A percentile compares a stretch with the other conserved stretches of the same genome.
Conservation (phyloP, 1,139 yeast species). For the Fermentozyma sake region DNA sequence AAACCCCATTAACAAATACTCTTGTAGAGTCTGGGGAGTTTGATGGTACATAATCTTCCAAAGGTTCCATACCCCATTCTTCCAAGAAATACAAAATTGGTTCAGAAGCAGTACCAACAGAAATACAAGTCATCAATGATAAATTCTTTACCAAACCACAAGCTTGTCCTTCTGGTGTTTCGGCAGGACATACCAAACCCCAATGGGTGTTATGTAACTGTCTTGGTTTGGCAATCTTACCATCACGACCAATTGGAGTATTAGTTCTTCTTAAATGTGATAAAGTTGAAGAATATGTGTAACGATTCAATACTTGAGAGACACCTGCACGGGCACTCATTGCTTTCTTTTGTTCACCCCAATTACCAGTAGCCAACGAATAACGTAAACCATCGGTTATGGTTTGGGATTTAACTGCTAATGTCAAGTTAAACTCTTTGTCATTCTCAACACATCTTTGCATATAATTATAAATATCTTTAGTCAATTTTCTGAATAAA, state of each 20-base stretch:
- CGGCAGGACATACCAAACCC: constrained; percentile 99
- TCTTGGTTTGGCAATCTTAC: constrained; percentile 97
- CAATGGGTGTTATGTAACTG: constrained; percentile 98
- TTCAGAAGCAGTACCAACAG: constrained; percentile 97
- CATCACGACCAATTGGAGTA: constrained; percentile 98
- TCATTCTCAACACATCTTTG: constrained; percentile 98
- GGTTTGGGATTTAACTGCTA: constrained; percentile 95
- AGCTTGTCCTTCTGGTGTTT: constrained; percentile 99
- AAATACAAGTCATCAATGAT: constrained; percentile 94
- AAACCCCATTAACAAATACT: constrained; percentile 96
- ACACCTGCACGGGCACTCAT: constrained; percentile 99
- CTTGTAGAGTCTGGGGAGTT: constrained; percentile 89
- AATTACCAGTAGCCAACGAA: constrained; percentile 97
- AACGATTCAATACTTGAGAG: constrained; percentile 95
- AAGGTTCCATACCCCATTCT: constrained; percentile 99
- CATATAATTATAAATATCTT: constrained; percentile 96
- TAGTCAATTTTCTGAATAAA: constrained; percentile 86
- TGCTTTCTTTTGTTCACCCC: constrained; percentile 99
- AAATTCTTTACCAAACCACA: constrained; percentile 97
- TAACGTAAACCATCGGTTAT: constrained; percentile 96
- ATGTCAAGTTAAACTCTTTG: constrained; percentile 90
- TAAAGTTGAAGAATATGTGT: constrained; percentile 93
- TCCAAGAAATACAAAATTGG: constrained; percentile 90
- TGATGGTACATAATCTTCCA: constrained; percentile 93
- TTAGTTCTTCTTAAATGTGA: constrained; percentile 98